A percentile compares a stretch with the other conserved stretches of the same genome.
These are phyloP conservation scores for Ophiostoma fasciatum DNA, from an alignment of 2,329 filamentous ascomycete genomes.

Conservation along the genomic window DNA sequence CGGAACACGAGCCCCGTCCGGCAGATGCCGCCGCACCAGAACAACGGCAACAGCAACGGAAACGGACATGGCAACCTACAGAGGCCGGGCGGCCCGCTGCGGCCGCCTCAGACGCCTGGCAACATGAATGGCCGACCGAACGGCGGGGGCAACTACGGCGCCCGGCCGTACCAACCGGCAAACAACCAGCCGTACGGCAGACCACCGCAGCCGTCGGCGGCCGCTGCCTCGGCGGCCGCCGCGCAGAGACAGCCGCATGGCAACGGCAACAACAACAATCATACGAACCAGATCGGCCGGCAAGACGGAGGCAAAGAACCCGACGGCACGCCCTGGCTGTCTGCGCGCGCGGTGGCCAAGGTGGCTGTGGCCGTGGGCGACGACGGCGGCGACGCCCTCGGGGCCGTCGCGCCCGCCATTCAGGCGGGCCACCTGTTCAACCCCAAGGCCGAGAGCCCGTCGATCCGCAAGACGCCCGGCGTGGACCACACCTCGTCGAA, in stretches of 20 bases:
- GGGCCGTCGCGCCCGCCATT: slow-evolving; percentile 25
- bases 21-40: slow-evolving; percentile 10
- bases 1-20: slow-evolving; percentile 11
- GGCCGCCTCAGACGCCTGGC: slow-evolving; percentile 11
- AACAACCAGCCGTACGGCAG: slow-evolving; percentile 1
- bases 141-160: neutral
- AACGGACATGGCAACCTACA: neutral
- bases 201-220: neutral
- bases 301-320: no score
- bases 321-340: slow-evolving; percentile 50
- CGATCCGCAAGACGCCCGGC: slow-evolving; percentile 77
- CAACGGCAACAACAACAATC: neutral
- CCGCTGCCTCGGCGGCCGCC: neutral
- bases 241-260: neutral
- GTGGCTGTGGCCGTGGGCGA: slow-evolving; percentile 33
- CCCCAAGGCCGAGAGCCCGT: slow-evolving; percentile 62
- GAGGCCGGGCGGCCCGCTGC: slow-evolving; percentile 2
- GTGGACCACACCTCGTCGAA: slow-evolving; percentile 68
- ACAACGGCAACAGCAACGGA: slow-evolving; percentile 5
- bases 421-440: slow-evolving; percentile 47
- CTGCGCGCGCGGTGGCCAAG: slow-evolving; percentile 48
- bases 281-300: slow-evolving; percentile 1
- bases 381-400: slow-evolving; percentile 26
- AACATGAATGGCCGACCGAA: slow-evolving; percentile 1
- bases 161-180: slow-evolving; percentile 5